Conservation (phyloP, 2,329 filamentous ascomycete genomes). For the Epichloe coenophiala region DNA sequence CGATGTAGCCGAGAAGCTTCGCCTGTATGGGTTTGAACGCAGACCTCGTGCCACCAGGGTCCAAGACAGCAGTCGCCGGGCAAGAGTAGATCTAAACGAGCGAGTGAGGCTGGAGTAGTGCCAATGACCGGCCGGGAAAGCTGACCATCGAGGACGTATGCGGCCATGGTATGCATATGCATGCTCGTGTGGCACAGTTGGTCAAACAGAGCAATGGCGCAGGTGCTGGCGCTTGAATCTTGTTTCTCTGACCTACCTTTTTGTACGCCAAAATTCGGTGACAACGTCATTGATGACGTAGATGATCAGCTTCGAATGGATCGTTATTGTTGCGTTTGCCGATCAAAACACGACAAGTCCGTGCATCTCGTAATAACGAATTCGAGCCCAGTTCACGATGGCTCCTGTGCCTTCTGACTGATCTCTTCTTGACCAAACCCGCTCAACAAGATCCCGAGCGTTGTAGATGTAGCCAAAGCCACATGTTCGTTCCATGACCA, state of each 20-base stretch:
- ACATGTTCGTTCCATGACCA: slow-evolving; percentile 30
- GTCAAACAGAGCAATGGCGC: neutral
- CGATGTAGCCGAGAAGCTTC: slow-evolving; percentile 28
- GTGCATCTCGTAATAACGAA: slow-evolving; percentile 23
- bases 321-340: neutral
- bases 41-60: slow-evolving; percentile 35
- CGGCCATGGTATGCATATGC: slow-evolving; percentile 27
- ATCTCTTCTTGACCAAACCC: slow-evolving; percentile 23
- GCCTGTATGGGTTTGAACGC: slow-evolving; percentile 34
- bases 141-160: slow-evolving; percentile 54
- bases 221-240: too few relatives aligned
- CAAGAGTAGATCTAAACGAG: slow-evolving; percentile 39
- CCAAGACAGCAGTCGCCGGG: slow-evolving; percentile 36
- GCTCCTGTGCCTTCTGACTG: slow-evolving; percentile 13
- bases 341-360: slow-evolving; percentile 19
- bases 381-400: slow-evolving; percentile 21
- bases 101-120: slow-evolving; percentile 11
- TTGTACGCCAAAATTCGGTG: neutral
- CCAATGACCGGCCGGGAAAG: slow-evolving; percentile 38
- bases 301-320: neutral
- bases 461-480: slow-evolving; percentile 30
- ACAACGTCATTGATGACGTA: neutral
- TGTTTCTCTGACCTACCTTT: neutral
- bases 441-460: slow-evolving; percentile 24
- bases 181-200: slow-evolving; percentile 11